Conservation (phyloP, 75 land plant species). For the Ceratopteris richardii region DNA sequence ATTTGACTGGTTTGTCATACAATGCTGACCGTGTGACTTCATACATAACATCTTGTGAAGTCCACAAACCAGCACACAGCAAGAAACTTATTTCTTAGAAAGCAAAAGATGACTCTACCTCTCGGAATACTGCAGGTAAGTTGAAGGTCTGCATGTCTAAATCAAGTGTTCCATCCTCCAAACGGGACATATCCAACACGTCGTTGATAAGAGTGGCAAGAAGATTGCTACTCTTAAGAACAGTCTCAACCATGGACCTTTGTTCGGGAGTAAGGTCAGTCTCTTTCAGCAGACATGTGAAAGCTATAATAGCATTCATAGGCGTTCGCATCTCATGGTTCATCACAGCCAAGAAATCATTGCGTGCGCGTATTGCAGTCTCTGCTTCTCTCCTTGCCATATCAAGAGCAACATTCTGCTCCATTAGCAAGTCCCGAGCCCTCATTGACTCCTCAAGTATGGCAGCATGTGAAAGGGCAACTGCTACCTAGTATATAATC, state of each 20-base stretch:
- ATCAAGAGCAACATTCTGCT: slow-evolving; percentile 82
- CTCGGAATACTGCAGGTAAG: slow-evolving; percentile 53
- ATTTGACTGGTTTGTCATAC: too few species aligned
- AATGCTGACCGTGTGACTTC: too few species aligned
- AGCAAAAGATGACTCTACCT: too few species aligned
- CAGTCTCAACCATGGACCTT: slow-evolving; percentile 81
- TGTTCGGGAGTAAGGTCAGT: slow-evolving; percentile 75
- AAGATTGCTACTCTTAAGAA: slow-evolving; percentile 79
- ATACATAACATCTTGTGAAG: too few species aligned
- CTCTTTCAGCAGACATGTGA: slow-evolving; percentile 72
- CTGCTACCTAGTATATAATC: slow-evolving; percentile 56
- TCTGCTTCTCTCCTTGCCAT: slow-evolving; percentile 78
- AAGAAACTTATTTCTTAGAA: too few species aligned
- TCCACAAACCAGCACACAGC: too few species aligned
- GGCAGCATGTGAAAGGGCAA: slow-evolving; percentile 95
- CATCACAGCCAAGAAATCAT: slow-evolving; percentile 95
- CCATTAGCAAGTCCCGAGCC: slow-evolving; percentile 69
- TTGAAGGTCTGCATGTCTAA: slow-evolving; percentile 52
- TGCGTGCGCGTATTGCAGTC: slow-evolving; percentile 75
- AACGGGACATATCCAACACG: slow-evolving; percentile 79
- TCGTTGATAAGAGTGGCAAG: slow-evolving; percentile 79
- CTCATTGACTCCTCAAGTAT: slow-evolving; percentile 87
- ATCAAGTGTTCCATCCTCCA: slow-evolving; percentile 87
- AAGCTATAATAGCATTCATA: slow-evolving; percentile 79
- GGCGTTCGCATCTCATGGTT: slow-evolving; percentile 98